phyloP scores from a whole-genome alignment of 371 early-diverging fungal species.

The Fennellomyces sp. region DNA sequence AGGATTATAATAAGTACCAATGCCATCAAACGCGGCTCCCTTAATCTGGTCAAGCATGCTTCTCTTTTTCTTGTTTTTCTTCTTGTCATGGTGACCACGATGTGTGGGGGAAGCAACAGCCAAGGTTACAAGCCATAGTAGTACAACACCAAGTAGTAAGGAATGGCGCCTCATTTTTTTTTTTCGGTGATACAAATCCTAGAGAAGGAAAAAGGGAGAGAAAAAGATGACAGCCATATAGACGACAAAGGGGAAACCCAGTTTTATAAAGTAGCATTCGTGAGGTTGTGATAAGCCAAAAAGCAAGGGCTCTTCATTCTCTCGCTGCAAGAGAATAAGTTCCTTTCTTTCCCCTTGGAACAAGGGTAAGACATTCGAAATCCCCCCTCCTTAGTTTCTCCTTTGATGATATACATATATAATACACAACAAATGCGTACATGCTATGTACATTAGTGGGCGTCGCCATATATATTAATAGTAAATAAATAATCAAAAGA shows the following conservation, averaged over 20 bases:
- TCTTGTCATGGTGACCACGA: neutral
- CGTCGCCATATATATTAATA: too few species aligned
- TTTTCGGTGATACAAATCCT: neutral
- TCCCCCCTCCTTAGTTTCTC: too few species aligned
- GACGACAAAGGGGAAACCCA: neutral
- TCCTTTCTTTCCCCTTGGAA: too few species aligned
- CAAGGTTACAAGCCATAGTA: neutral
- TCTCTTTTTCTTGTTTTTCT: neutral
- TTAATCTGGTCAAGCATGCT: neutral
- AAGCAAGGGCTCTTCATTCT: too few species aligned
- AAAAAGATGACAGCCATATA: neutral
- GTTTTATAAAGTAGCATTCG: too few species aligned
- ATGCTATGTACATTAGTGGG: too few species aligned
- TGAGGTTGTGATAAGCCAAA: too few species aligned
- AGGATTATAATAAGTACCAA: conserved; percentile 36
- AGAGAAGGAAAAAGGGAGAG: neutral
- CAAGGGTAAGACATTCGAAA: too few species aligned
- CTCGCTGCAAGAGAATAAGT: too few species aligned
- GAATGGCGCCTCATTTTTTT: neutral
- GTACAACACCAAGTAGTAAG: neutral
- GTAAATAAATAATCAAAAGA: too few species aligned
- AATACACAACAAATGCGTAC: too few species aligned
- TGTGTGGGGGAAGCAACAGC: neutral
- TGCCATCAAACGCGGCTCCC: conserved; percentile 11
- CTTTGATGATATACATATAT: too few species aligned